These are phyloP conservation scores for Kandelia obovata DNA, from an alignment of 345 rosid species.

Conservation along the genomic window DNA sequence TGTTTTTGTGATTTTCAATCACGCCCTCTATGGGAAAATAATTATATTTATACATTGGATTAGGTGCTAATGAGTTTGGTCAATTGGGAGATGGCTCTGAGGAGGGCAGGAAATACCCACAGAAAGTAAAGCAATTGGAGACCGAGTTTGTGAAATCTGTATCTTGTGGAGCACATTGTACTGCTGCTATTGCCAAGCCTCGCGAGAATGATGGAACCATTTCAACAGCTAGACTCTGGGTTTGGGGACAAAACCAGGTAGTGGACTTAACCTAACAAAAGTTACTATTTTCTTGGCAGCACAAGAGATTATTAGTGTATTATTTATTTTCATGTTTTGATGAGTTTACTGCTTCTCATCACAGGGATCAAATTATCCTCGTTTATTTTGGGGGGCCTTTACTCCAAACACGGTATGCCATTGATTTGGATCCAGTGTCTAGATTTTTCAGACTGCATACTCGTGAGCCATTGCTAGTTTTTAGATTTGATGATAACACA, in stretches of 20 bases:
- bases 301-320: neutral
- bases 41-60: constrained; percentile 3
- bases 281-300: neutral
- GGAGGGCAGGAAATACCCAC: constrained; percentile 70
- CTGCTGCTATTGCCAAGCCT: constrained; percentile 83
- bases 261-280: neutral
- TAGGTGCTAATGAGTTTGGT: constrained; percentile 91
- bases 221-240: constrained; percentile 78
- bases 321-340: neutral
- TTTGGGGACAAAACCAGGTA: constrained; percentile 99
- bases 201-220: constrained; percentile 67
- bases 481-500: no score
- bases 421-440: neutral
- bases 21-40: neutral
- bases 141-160: constrained; percentile 85
- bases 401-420: constrained; percentile 53
- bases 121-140: constrained; percentile 72
- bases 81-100: constrained; percentile 99
- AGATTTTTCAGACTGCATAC: neutral
- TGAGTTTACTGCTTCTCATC: constrained; percentile 14
- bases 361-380: constrained; percentile 90
- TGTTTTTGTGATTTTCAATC: neutral
- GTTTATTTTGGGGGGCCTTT: constrained; percentile 84
- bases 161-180: constrained; percentile 92
- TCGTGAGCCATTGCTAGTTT: neutral